Evolutionary conservation across 352 stramenopile genomes (phyloP).

Genomic region (Pythium dissimile): DNA sequence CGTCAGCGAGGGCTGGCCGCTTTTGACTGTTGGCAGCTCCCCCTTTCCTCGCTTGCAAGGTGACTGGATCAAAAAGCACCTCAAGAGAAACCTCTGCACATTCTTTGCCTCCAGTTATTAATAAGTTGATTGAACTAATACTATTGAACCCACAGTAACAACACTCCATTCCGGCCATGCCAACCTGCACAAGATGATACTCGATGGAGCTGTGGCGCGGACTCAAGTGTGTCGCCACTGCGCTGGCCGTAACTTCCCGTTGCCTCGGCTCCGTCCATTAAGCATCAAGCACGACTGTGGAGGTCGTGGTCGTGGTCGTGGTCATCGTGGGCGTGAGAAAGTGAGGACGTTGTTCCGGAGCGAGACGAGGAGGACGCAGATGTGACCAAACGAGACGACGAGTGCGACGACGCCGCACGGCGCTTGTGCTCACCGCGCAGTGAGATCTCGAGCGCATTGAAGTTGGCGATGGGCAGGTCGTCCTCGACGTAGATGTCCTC

Average conservation of each 20-base stretch:
- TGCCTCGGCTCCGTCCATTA: too few species aligned
- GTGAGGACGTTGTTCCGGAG: not conserved
- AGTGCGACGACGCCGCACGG: not conserved
- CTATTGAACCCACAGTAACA: not conserved
- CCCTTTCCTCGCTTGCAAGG: constrained; percentile 1
- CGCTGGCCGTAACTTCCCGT: too few species aligned
- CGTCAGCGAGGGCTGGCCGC: not conserved
- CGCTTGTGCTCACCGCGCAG: constrained; percentile 15
- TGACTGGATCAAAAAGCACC: constrained; percentile 25
- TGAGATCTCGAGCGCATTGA: constrained; percentile 22
- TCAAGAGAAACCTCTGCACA: constrained; percentile 10
- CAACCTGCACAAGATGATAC: constrained; percentile 16
- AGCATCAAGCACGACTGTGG: not conserved
- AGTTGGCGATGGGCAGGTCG: constrained; percentile 18
- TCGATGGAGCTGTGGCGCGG: not conserved
- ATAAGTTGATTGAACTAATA: constrained; percentile 29
- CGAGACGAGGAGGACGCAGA: constrained; percentile 2
- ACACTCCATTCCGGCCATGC: not conserved
- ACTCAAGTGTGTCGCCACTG: too few species aligned
- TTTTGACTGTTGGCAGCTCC: not conserved
- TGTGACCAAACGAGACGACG: not conserved
- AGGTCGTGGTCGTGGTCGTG: constrained; percentile 1
- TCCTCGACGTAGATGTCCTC: constrained; percentile 24
- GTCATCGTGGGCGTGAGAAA: not conserved
- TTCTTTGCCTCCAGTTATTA: constrained; percentile 25